These are phyloP conservation scores for Setomelanomma holmii DNA, from an alignment of 2,329 filamentous ascomycete genomes.

Conservation along the genomic window DNA sequence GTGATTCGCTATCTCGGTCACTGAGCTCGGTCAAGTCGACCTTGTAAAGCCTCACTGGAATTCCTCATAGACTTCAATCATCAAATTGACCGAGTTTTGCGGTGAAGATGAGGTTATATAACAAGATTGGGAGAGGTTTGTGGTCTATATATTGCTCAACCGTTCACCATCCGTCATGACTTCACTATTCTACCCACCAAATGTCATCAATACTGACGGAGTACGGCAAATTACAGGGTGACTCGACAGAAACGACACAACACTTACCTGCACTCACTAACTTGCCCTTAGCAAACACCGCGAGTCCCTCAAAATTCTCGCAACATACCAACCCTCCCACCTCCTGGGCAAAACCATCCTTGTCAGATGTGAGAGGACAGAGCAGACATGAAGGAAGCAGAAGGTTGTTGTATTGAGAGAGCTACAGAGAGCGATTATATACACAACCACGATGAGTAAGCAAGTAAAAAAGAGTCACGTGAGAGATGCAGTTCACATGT, in stretches of 20 bases:
- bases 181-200: neutral
- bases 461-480: too few species aligned
- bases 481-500: too few species aligned
- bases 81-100: too few species aligned
- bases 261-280: too few species aligned
- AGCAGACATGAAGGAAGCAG: too few species aligned
- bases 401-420: too few species aligned
- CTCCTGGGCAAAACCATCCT: conserved; percentile 51
- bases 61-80: too few species aligned
- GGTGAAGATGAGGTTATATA: too few species aligned
- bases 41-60: too few species aligned
- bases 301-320: conserved; percentile 33
- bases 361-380: too few species aligned
- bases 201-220: neutral
- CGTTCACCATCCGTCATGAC: neutral
- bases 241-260: neutral
- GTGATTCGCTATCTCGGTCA: neutral
- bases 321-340: conserved; percentile 49
- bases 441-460: too few species aligned
- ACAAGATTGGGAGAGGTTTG: neutral
- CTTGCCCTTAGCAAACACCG: conserved; percentile 30
- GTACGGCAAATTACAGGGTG: neutral
- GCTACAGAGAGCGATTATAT: too few species aligned
- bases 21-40: neutral
- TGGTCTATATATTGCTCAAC: neutral